Evolutionary conservation across 2,329 filamentous ascomycete species (phyloP), one percentile per base, ranked within the genome.

Genomic region (Neopestalotiopsis sp.): DNA sequence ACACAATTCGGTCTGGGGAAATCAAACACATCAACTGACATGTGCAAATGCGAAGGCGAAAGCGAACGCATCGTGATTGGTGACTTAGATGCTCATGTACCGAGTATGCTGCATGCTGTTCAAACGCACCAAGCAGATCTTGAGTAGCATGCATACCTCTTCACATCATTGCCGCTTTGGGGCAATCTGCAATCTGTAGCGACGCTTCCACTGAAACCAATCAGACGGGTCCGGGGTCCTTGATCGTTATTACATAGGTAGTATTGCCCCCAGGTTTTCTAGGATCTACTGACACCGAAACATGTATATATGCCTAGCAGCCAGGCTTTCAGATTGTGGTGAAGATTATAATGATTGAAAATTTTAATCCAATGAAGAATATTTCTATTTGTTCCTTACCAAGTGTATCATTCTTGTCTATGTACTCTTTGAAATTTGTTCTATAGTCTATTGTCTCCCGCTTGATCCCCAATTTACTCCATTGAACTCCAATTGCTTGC

Each of bases 131-230:
- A 53, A 53, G 34, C 30, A 30, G 59, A 20, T 38, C 6, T 38
- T 38, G 34, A 7, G 34, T 38, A 40, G 32, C 30, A 40, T 10
- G n/a, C 30, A 62, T n/a, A 20, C 40, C 13, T 34, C 12, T 13
- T 62, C 32, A 13, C 14, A 40, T 62, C 59, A 62, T 40, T 62
- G 32, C 59, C 32, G 32, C 40, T n/a, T 62, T 17, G 59, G 59
- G 59, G 59, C 14, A 62, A 20, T n/a, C n/a, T 40, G n/a, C 28
- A 14, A 30, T 14, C 20, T n/a, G 57, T 14, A 53, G 45, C 17
- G 45, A 20, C 6, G 6, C 17, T 10, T 17, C 20, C 17, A 20
- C 17, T 53, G 45, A 20, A 24, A 53, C 45, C 45, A 53, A n/a
- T 53, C 45, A 53, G 45, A 53, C 45, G 45, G 45, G 45, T 53